Evolutionary conservation across 1,284 basidiomycete genomes (phyloP).

Genomic region (Rhizoctonia solani): DNA sequence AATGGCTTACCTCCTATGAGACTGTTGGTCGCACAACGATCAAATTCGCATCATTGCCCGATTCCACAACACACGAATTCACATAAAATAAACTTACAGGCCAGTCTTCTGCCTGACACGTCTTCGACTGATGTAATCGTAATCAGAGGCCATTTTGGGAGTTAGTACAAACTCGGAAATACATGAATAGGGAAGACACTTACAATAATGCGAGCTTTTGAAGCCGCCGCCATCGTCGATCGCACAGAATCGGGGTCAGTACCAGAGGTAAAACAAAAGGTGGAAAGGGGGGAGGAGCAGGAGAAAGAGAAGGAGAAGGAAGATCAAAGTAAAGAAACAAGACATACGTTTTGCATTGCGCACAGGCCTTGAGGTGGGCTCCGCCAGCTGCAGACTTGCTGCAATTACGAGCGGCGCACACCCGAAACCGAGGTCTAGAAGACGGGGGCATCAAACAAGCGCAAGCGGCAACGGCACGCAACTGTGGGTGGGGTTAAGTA

Average conservation of each 20-base stretch:
- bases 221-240: neutral
- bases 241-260: neutral
- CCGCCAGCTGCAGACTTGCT: neutral
- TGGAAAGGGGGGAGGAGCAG: too few relatives aligned
- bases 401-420: constrained; percentile 1
- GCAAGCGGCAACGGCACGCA: too few relatives aligned
- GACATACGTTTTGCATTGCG: constrained; percentile 25
- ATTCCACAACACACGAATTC: neutral
- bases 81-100: constrained; percentile 4
- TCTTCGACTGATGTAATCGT: constrained; percentile 22
- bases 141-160: neutral
- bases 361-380: constrained; percentile 1
- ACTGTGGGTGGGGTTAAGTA: constrained; percentile 24
- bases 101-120: constrained; percentile 22
- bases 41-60: neutral
- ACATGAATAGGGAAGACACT: neutral
- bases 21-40: neutral
- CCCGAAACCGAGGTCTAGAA: constrained; percentile 10
- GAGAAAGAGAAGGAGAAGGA: neutral
- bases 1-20: constrained; percentile 9
- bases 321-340: neutral
- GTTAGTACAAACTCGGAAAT: neutral
- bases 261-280: too few relatives aligned
- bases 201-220: constrained; percentile 24
- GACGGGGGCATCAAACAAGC: constrained; percentile 12